phyloP scores from a whole-genome alignment of 371 early-diverging fungal genomes.

The Choanephora cucurbitarum region DNA sequence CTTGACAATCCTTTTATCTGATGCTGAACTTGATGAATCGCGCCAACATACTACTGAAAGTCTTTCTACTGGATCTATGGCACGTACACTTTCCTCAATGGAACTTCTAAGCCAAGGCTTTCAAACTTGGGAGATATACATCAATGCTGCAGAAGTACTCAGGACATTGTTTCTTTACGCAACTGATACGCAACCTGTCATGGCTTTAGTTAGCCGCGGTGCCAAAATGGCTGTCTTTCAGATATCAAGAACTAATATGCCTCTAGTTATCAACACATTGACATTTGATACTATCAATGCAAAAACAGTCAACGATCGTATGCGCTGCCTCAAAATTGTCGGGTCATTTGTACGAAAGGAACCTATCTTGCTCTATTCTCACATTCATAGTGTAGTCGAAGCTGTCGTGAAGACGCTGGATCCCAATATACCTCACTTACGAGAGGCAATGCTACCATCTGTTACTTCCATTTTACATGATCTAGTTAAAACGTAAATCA shows the following conservation, averaged over 20 bases:
- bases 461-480: slow-evolving; percentile 78
- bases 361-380: slow-evolving; percentile 63
- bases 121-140: slow-evolving; percentile 75
- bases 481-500: slow-evolving; percentile 66
- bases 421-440: slow-evolving; percentile 73
- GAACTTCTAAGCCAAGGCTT: slow-evolving; percentile 82
- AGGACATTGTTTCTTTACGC: slow-evolving; percentile 67
- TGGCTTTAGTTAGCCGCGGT: slow-evolving; percentile 46
- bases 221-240: slow-evolving; percentile 76
- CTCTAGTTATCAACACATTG: slow-evolving; percentile 73
- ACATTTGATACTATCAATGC: slow-evolving; percentile 77
- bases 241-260: slow-evolving; percentile 69
- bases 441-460: slow-evolving; percentile 70
- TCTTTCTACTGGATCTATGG: slow-evolving; percentile 58
- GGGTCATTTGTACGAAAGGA: slow-evolving; percentile 76
- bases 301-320: slow-evolving; percentile 57
- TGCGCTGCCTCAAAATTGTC: slow-evolving; percentile 67
- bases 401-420: slow-evolving; percentile 84
- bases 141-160: slow-evolving; percentile 72
- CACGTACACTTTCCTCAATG: slow-evolving; percentile 68
- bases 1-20: slow-evolving; percentile 55
- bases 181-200: slow-evolving; percentile 39
- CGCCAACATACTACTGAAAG: slow-evolving; percentile 6
- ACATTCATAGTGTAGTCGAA: slow-evolving; percentile 70
- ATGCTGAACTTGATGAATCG: slow-evolving; percentile 41